A percentile compares a stretch with the other conserved stretches of the same genome.
phyloP scores from a whole-genome alignment of 176 grass and related monocot genomes.

The Aechmea fasciata region DNA sequence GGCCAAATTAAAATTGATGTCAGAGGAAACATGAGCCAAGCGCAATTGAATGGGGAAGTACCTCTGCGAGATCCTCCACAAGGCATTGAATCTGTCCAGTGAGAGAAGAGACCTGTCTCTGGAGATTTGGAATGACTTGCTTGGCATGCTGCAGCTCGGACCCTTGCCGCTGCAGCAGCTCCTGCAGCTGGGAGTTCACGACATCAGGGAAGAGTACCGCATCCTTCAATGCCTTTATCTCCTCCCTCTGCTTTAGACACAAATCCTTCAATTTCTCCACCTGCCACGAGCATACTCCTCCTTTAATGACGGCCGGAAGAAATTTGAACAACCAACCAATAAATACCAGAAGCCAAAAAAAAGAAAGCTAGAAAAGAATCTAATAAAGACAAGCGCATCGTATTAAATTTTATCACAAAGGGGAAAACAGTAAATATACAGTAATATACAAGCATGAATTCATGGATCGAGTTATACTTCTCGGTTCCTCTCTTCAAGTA shows the following conservation, averaged over 20 bases:
- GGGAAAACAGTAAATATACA: neutral
- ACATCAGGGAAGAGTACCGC: slow-evolving; percentile 75
- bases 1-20: neutral
- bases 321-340: neutral
- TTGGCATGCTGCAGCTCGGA: slow-evolving; percentile 39
- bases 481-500: slow-evolving; percentile 49
- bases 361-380: neutral
- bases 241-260: slow-evolving; percentile 82
- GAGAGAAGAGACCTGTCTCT: slow-evolving; percentile 73
- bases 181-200: slow-evolving; percentile 16
- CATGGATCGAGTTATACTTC: slow-evolving; percentile 47
- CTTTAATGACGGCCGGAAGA: neutral
- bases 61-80: slow-evolving; percentile 88
- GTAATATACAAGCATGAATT: neutral
- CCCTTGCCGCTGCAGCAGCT: slow-evolving; percentile 25
- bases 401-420: too few species aligned
- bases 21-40: neutral
- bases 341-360: neutral
- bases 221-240: slow-evolving; percentile 79
- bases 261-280: slow-evolving; percentile 88
- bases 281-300: slow-evolving; percentile 7
- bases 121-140: slow-evolving; percentile 48
- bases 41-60: neutral
- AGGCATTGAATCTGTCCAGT: slow-evolving; percentile 80
- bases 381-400: neutral